A percentile compares a stretch with the other conserved stretches of the same genome.
These are phyloP conservation scores for Hymenoscyphus fructigenus DNA, from an alignment of 2,329 filamentous ascomycete genomes.

Conservation along the genomic window DNA sequence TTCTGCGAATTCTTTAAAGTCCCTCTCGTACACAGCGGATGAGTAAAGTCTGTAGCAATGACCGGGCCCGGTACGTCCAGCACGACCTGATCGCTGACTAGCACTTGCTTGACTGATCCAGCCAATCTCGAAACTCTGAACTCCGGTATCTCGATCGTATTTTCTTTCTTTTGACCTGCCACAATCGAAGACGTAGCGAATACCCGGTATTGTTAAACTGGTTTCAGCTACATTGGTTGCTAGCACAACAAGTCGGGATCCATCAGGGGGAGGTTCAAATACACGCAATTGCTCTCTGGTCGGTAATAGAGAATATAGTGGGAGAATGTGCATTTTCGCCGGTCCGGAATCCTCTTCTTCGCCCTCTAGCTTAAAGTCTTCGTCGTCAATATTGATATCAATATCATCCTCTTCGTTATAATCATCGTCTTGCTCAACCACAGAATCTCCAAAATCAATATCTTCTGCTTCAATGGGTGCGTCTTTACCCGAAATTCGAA, in stretches of 20 bases:
- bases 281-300: constrained; percentile 89
- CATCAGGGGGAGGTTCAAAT: constrained; percentile 81
- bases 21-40: constrained; percentile 87
- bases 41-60: constrained; percentile 96
- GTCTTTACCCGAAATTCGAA: constrained; percentile 74
- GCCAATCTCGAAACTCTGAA: constrained; percentile 91
- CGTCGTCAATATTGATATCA: constrained; percentile 52
- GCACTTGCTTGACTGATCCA: constrained; percentile 99
- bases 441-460: constrained; percentile 73
- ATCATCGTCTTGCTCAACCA: constrained; percentile 54
- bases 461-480: constrained; percentile 82
- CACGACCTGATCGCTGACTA: constrained; percentile 86
- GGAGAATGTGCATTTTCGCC: constrained; percentile 81
- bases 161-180: constrained; percentile 89
- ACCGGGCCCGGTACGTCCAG: constrained; percentile 90
- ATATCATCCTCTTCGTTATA: constrained; percentile 58
- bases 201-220: constrained; percentile 92
- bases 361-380: constrained; percentile 53
- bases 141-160: constrained; percentile 83
- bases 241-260: constrained; percentile 80
- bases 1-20: constrained; percentile 81
- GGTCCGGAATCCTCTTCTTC: constrained; percentile 67
- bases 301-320: constrained; percentile 87
- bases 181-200: constrained; percentile 93
- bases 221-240: constrained; percentile 98